Percentiles rank a stretch among this genome's conserved stretches.
Conservation (phyloP, 495 filamentous ascomycete genomes). For the Aspergillus sclerotioniger region DNA sequence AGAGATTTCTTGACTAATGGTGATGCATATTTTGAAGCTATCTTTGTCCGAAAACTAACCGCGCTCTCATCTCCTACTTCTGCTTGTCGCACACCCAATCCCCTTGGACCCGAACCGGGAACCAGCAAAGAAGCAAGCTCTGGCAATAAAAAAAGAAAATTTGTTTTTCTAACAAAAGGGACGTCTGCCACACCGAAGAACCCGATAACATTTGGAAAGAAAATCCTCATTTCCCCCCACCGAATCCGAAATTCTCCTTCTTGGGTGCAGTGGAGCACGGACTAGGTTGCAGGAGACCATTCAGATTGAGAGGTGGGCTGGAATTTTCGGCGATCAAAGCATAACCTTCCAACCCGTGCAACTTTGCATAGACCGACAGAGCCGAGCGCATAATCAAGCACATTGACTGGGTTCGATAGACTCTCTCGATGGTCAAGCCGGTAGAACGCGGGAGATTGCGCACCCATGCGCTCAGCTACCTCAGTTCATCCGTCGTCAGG, state of each 20-base stretch:
- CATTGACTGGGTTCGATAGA: neutral
- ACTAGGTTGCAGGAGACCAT: neutral
- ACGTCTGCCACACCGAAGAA: no score
- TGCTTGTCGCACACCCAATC: no score
- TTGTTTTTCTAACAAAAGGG: no score
- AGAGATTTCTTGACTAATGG: no score
- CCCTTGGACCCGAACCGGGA: no score
- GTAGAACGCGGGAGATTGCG: conserved; percentile 4
- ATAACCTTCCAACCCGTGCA: conserved; percentile 5
- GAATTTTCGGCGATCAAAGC: conserved; percentile 2
- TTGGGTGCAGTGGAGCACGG: neutral
- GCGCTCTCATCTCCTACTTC: no score
- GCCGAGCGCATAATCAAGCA: conserved; percentile 6
- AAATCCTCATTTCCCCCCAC: neutral
- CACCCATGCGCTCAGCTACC: conserved; percentile 1
- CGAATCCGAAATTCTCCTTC: neutral
- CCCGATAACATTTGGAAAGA: neutral
- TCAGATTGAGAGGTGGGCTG: neutral
- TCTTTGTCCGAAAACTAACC: no score
- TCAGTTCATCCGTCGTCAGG: neutral
- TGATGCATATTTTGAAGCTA: no score
- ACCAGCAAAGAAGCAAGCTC: no score
- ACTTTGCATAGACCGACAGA: conserved; percentile 1
- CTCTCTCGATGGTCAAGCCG: neutral
- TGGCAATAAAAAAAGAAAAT: no score